Percentiles rank a stretch among this genome's conserved stretches.
Evolutionary conservation across 768 basidiomycete species (phyloP).

Genomic region (Psilocybe cyanescens): DNA sequence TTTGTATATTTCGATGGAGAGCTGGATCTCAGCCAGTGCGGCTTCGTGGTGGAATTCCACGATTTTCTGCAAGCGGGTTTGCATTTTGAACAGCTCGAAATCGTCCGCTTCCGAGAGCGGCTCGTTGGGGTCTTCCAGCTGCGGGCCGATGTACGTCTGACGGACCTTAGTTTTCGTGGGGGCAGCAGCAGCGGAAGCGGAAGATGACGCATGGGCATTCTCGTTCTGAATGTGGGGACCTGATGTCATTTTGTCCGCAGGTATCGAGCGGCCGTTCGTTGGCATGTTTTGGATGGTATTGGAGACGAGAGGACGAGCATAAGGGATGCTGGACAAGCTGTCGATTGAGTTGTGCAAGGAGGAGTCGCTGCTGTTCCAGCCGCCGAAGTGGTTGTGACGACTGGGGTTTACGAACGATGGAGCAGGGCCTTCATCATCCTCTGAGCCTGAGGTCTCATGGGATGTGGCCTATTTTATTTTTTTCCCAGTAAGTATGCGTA

Average conservation of each 20-base stretch:
- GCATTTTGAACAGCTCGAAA: constrained; percentile 48
- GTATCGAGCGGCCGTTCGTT: neutral
- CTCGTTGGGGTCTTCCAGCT: constrained; percentile 34
- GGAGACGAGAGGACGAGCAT: constrained; percentile 12
- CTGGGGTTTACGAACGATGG: constrained; percentile 2
- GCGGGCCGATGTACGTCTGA: constrained; percentile 39
- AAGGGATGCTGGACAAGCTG: constrained; percentile 13
- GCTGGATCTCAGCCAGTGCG: constrained; percentile 43
- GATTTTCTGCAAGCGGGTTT: constrained; percentile 49
- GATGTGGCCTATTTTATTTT: constrained; percentile 25
- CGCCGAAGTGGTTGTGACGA: constrained; percentile 14
- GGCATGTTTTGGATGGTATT: constrained; percentile 9
- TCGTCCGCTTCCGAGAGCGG: constrained; percentile 37
- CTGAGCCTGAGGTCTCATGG: constrained; percentile 29
- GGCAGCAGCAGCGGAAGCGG: constrained; percentile 1
- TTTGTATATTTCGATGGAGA: constrained; percentile 41
- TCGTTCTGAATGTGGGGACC: constrained; percentile 2
- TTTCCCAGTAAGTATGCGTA: neutral
- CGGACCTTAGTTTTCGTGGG: constrained; percentile 25
- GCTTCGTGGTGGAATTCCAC: constrained; percentile 54
- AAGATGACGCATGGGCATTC: neutral
- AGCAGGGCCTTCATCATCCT: constrained; percentile 28
- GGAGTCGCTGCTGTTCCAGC: constrained; percentile 23
- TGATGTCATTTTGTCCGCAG: constrained; percentile 6
- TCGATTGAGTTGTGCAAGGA: constrained; percentile 24